These are phyloP conservation scores for Rubus parviflorus DNA, from an alignment of 306 rosid genomes.

Conservation along the genomic window DNA sequence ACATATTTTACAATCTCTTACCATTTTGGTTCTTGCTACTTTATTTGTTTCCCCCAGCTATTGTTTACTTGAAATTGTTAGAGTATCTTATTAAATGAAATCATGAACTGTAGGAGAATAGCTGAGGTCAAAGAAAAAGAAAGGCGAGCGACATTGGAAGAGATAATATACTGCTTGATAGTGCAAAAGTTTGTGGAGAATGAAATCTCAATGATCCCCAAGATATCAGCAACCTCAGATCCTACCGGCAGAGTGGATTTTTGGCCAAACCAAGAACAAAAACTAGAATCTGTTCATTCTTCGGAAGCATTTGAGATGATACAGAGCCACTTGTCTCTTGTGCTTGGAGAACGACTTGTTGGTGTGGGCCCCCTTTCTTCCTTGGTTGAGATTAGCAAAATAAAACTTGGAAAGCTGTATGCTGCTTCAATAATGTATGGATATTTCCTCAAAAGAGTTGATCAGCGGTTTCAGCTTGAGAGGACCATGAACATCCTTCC, in stretches of 20 bases:
- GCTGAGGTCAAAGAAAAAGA: conserved; percentile 85
- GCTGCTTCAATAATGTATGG: conserved; percentile 99
- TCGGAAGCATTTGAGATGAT: conserved; percentile 92
- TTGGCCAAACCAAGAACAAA: conserved; percentile 92
- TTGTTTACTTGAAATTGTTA: conserved; percentile 28
- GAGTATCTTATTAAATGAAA: conserved; percentile 24
- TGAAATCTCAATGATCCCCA: conserved; percentile 77
- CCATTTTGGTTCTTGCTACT: not conserved
- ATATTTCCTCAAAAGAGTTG: conserved; percentile 90
- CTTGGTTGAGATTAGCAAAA: conserved; percentile 76
- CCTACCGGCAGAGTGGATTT: conserved; percentile 74
- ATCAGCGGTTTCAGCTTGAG: conserved; percentile 90
- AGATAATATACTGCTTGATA: conserved; percentile 79
- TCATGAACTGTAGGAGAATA: conserved; percentile 69
- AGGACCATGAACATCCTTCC: conserved; percentile 81
- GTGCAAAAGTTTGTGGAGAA: conserved; percentile 65
- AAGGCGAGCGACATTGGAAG: conserved; percentile 59
- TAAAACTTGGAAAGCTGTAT: conserved; percentile 88
- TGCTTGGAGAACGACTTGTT: conserved; percentile 69
- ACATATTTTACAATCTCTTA: not conserved
- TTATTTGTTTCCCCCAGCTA: not conserved
- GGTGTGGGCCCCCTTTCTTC: conserved; percentile 83
- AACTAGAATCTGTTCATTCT: conserved; percentile 84
- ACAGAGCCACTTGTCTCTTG: conserved; percentile 77
- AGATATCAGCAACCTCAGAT: conserved; percentile 58